phyloP scores from a whole-genome alignment of 805 yeast species.

The Wickerhamomyces xylosicus region DNA sequence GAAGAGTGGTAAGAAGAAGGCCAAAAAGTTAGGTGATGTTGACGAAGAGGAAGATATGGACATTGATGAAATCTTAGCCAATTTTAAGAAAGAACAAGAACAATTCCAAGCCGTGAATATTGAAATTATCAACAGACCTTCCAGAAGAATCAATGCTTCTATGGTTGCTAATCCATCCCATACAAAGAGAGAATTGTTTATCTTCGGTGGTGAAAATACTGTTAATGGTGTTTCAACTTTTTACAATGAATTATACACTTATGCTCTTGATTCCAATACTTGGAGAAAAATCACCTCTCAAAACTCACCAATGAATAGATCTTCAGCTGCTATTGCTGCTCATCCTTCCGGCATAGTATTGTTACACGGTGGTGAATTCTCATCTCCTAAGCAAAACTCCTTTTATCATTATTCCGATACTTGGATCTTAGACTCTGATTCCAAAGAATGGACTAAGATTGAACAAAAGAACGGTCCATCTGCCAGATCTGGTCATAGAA shows the following conservation, averaged over 20 bases:
- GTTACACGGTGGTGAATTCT: slow-evolving; percentile 94
- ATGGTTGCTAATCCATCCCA: slow-evolving; percentile 68
- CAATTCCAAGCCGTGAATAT: slow-evolving; percentile 63
- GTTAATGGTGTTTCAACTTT: slow-evolving; percentile 45
- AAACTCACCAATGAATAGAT: slow-evolving; percentile 85
- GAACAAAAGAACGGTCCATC: slow-evolving; percentile 70
- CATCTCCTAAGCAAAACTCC: slow-evolving; percentile 91
- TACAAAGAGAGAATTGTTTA: slow-evolving; percentile 64
- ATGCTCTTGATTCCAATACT: slow-evolving; percentile 61
- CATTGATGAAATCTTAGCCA: slow-evolving; percentile 72
- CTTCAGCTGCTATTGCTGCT: slow-evolving; percentile 87
- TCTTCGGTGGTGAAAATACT: slow-evolving; percentile 85
- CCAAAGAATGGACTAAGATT: slow-evolving; percentile 84
- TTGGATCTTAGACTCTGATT: slow-evolving; percentile 79
- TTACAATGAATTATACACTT: slow-evolving; percentile 72
- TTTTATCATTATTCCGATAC: slow-evolving; percentile 96
- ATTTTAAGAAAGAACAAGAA: slow-evolving; percentile 72
- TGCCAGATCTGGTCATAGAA: slow-evolving; percentile 86
- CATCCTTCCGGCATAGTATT: slow-evolving; percentile 85
- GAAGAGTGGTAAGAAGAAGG: slow-evolving; percentile 59
- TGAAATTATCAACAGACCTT: slow-evolving; percentile 48
- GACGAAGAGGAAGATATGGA: slow-evolving; percentile 83
- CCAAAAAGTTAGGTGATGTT: slow-evolving; percentile 66
- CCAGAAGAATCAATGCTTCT: slow-evolving; percentile 62
- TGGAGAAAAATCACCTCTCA: slow-evolving; percentile 79